phyloP scores from a whole-genome alignment of 495 filamentous ascomycete genomes.

The Penicillium malachiteum region DNA sequence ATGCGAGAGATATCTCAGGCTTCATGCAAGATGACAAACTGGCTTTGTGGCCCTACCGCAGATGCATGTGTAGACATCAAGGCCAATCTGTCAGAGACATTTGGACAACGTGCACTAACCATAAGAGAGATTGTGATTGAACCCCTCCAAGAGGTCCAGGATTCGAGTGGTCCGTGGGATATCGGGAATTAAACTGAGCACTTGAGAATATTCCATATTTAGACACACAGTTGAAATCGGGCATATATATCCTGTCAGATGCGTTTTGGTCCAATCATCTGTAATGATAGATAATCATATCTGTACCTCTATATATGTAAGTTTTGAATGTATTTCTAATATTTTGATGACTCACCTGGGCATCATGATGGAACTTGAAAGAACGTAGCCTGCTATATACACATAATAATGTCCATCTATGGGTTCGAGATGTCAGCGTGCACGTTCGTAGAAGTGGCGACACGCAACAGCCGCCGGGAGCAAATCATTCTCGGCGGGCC shows the following conservation, averaged over 20 bases:
- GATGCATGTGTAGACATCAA: background rate
- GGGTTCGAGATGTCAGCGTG: background rate
- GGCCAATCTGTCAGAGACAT: background rate
- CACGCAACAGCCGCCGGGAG: slow-evolving; percentile 24
- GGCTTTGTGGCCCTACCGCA: too few species aligned
- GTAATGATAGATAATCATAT: too few species aligned
- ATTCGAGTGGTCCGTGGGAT: background rate
- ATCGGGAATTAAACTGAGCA: background rate
- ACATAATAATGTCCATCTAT: too few species aligned
- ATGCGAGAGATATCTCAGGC: slow-evolving; percentile 2
- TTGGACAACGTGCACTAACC: background rate
- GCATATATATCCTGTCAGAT: too few species aligned
- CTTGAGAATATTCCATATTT: background rate
- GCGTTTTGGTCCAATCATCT: too few species aligned
- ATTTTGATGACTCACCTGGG: too few species aligned
- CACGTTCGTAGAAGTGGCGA: slow-evolving; percentile 29
- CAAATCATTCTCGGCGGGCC: slow-evolving; percentile 28
- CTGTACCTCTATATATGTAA: too few species aligned
- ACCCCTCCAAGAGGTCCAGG: too few species aligned
- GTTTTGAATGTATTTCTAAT: background rate
- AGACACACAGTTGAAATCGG: background rate
- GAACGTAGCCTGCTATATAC: too few species aligned
- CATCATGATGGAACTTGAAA: too few species aligned
- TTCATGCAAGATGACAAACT: too few species aligned
- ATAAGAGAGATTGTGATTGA: background rate